A percentile compares a stretch with the other conserved stretches of the same genome.
Evolutionary conservation across 2,329 filamentous ascomycete genomes (phyloP).

Genomic region (Fusarium annulatum): DNA sequence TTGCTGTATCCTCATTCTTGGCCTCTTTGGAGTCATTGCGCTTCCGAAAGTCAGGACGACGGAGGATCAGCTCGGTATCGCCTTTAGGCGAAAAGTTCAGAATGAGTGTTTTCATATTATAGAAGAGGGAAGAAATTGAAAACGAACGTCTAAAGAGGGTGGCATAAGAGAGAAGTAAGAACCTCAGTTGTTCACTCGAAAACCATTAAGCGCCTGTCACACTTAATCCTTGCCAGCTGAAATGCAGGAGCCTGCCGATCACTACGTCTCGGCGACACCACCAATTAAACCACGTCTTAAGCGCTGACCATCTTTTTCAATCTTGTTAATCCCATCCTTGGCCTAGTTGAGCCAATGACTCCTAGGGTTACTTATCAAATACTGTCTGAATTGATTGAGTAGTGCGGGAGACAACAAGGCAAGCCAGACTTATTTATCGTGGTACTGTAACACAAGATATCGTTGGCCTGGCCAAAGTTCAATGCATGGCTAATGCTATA

Average conservation of each 20-base stretch:
- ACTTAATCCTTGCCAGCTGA: neutral
- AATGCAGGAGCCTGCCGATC: neutral
- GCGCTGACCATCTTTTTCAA: neutral
- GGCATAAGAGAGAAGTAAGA: neutral
- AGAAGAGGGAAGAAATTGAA: neutral
- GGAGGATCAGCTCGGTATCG: neutral
- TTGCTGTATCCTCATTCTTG: neutral
- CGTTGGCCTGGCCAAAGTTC: too few species aligned
- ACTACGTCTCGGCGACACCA: neutral
- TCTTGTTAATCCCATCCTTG: neutral
- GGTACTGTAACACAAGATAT: too few species aligned
- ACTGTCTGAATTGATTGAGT: too few species aligned
- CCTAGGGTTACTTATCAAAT: too few species aligned
- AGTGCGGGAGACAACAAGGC: too few species aligned
- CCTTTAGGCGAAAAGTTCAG: neutral
- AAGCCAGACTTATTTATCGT: too few species aligned
- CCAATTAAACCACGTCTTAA: neutral
- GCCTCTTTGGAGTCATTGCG: neutral
- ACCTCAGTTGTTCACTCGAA: neutral
- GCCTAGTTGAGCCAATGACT: too few species aligned
- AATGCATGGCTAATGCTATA: too few species aligned
- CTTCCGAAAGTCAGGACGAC: neutral
- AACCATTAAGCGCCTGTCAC: neutral
- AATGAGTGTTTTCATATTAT: neutral
- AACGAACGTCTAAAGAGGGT: fast-evolving